Percentiles rank a stretch among this genome's conserved stretches.
phyloP scores from a whole-genome alignment of 83 land plant species.

The Picea abies region DNA sequence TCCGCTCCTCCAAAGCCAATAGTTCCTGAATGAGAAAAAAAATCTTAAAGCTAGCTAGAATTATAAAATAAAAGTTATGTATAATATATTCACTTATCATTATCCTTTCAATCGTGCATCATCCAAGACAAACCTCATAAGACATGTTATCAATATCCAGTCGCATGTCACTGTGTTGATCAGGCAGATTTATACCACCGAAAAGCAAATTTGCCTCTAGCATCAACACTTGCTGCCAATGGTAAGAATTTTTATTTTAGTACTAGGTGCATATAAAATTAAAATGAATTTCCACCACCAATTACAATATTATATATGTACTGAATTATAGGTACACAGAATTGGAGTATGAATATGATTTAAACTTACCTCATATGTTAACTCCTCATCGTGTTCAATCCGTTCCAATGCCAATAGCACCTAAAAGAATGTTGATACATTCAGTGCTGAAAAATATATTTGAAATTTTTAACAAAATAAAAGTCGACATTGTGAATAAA shows the following conservation, averaged over 20 bases:
- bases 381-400: slow-evolving; percentile 61
- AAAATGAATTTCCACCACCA: neutral
- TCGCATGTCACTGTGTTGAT: slow-evolving; percentile 83
- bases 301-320: slow-evolving; percentile 13
- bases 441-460: too few relatives aligned
- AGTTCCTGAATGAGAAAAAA: slow-evolving; percentile 57
- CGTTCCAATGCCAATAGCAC: slow-evolving; percentile 60
- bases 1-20: slow-evolving; percentile 75
- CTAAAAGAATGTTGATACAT: slow-evolving; percentile 18
- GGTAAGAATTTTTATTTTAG: neutral
- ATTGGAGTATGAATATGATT: neutral
- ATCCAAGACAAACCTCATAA: slow-evolving; percentile 64
- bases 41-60: slow-evolving; percentile 1
- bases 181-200: slow-evolving; percentile 40
- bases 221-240: slow-evolving; percentile 48
- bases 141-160: slow-evolving; percentile 89
- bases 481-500: too few relatives aligned
- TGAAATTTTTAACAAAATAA: too few relatives aligned
- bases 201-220: slow-evolving; percentile 50
- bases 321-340: neutral
- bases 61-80: neutral
- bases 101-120: neutral
- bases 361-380: slow-evolving; percentile 50
- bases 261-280: neutral
- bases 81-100: neutral